phyloP scores from a whole-genome alignment of 805 yeast genomes.

The Yarrowia divulgata region DNA sequence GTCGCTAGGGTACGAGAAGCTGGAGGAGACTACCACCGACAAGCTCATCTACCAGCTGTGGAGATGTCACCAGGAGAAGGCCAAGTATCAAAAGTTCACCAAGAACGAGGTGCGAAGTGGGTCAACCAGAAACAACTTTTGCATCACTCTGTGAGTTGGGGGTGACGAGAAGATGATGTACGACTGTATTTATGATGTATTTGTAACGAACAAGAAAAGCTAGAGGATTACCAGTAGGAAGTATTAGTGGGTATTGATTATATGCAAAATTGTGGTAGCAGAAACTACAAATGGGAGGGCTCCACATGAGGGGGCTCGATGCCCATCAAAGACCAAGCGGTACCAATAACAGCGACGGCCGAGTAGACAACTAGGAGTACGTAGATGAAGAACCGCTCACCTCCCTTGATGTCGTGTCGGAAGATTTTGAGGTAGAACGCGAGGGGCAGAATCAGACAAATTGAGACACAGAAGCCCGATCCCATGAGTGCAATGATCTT shows the following conservation, averaged over 20 bases:
- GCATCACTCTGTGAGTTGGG: conserved; percentile 53
- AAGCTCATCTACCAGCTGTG: conserved; percentile 79
- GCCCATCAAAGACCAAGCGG: conserved; percentile 47
- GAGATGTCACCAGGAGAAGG: conserved; percentile 52
- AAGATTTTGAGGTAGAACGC: conserved; percentile 71
- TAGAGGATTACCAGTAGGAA: neutral
- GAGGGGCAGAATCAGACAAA: conserved; percentile 81
- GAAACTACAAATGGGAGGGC: neutral
- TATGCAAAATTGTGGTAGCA: conserved; percentile 8
- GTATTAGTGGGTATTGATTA: neutral
- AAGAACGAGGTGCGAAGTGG: conserved; percentile 67
- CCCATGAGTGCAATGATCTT: conserved; percentile 82
- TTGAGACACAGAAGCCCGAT: conserved; percentile 76
- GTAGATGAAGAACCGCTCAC: conserved; percentile 55
- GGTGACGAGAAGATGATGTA: neutral
- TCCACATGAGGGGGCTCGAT: conserved; percentile 27
- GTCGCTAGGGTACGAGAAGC: conserved; percentile 64
- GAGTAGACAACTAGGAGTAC: conserved; percentile 57
- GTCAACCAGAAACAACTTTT: conserved; percentile 70
- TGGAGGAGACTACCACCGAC: conserved; percentile 63
- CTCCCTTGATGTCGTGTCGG: conserved; percentile 52
- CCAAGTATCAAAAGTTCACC: conserved; percentile 43
- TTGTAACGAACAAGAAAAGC: neutral
- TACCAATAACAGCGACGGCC: conserved; percentile 63
- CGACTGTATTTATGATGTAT: conserved; percentile 19